phyloP scores from a whole-genome alignment of 495 filamentous ascomycete species.

The Neurospora sp. region DNA sequence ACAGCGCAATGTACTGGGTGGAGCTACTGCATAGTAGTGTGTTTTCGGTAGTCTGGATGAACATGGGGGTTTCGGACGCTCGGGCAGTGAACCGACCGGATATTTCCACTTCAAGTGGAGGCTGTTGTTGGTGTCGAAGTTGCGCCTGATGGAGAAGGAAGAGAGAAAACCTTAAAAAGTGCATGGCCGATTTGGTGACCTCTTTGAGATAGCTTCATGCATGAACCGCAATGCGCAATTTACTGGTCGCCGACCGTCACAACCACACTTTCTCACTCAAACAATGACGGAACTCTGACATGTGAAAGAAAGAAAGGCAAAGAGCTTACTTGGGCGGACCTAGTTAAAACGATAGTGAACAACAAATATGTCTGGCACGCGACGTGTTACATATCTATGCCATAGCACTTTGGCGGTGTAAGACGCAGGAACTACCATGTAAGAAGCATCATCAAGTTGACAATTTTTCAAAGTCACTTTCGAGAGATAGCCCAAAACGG shows the following conservation, averaged over 20 bases:
- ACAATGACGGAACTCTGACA: background rate
- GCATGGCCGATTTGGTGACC: background rate
- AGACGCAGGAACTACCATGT: background rate
- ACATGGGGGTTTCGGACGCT: background rate
- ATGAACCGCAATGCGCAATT: background rate
- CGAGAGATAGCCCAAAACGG: background rate
- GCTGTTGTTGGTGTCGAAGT: background rate
- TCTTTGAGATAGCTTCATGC: background rate
- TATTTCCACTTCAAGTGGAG: background rate
- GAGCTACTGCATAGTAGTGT: background rate
- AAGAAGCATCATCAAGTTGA: background rate
- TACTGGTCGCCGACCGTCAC: background rate
- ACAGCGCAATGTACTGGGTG: background rate
- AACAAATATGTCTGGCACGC: background rate
- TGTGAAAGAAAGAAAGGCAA: background rate
- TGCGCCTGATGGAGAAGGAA: background rate
- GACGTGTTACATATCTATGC: background rate
- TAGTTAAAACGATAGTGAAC: background rate
- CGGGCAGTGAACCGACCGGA: background rate
- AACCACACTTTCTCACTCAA: background rate
- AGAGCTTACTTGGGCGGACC: background rate
- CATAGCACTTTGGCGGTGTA: background rate
- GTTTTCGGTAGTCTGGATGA: background rate
- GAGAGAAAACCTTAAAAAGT: background rate
- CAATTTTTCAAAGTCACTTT: background rate